Evolutionary conservation across 176 grass and related monocot genomes (phyloP).

Genomic region (Rhynchospora tenuis): DNA sequence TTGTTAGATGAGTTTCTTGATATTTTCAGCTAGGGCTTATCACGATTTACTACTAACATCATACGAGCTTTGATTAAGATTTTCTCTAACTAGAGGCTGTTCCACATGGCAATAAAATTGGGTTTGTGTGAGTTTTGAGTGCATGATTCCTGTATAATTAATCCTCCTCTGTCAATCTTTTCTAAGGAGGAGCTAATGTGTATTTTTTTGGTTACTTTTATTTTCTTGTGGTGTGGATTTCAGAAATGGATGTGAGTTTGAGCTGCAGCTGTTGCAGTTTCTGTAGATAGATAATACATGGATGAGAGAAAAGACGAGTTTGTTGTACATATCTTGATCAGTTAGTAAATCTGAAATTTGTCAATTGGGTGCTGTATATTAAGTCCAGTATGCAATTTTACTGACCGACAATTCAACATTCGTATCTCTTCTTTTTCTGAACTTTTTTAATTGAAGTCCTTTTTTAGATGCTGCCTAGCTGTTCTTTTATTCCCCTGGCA

Average conservation of each 20-base stretch:
- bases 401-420: neutral
- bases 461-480: too few relatives aligned
- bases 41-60: slow-evolving; percentile 25
- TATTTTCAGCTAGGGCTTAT: neutral
- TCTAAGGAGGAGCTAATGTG: slow-evolving; percentile 2
- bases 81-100: slow-evolving; percentile 20
- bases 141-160: slow-evolving; percentile 17
- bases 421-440: neutral
- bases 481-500: too few relatives aligned
- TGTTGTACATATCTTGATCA: slow-evolving; percentile 17
- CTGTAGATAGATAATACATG: slow-evolving; percentile 18
- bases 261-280: slow-evolving; percentile 2
- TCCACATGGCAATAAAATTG: slow-evolving; percentile 8
- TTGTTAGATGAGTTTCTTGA: slow-evolving; percentile 27
- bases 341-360: slow-evolving; percentile 9
- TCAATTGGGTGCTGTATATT: neutral
- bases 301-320: slow-evolving; percentile 1
- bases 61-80: slow-evolving; percentile 7
- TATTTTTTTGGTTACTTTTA: neutral
- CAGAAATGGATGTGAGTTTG: neutral
- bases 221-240: slow-evolving; percentile 14
- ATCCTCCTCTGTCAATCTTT: slow-evolving; percentile 1
- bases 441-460: neutral
- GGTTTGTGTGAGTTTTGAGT: slow-evolving; percentile 5
- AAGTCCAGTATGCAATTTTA: neutral